Conservation (phyloP, 345 rosid genomes). For the Citrus medica region DNA sequence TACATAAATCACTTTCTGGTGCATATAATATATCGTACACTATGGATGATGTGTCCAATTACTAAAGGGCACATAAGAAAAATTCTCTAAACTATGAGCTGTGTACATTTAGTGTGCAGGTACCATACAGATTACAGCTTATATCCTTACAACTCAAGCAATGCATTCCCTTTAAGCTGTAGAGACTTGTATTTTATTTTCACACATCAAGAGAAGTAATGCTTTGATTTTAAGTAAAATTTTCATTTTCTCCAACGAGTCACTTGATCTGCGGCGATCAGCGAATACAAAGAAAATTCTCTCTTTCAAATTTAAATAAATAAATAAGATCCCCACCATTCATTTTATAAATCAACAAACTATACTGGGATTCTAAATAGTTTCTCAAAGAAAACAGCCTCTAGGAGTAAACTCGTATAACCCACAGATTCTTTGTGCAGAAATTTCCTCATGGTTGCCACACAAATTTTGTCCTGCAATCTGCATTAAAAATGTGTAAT, state of each 20-base stretch:
- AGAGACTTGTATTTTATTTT: background rate
- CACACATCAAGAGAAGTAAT: background rate
- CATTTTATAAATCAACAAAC: background rate
- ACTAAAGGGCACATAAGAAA: background rate
- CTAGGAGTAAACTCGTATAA: background rate
- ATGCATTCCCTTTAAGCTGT: constrained; percentile 13
- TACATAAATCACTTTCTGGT: background rate
- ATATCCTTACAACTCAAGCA: constrained; percentile 23
- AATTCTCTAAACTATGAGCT: background rate
- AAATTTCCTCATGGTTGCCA: background rate
- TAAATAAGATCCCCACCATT: background rate
- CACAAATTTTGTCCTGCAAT: background rate
- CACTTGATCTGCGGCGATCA: background rate
- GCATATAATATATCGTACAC: no score
- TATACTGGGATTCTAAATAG: background rate
- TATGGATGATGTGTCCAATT: no score
- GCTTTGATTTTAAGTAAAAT: background rate
- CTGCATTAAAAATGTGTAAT: background rate
- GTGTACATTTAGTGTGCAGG: background rate
- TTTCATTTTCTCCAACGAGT: background rate
- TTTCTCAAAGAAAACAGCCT: background rate
- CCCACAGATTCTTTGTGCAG: background rate
- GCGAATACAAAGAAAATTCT: background rate
- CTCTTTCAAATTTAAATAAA: background rate
- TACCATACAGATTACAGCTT: constrained; percentile 17